phyloP scores from a whole-genome alignment of 2,329 filamentous ascomycete species.

The Pseudogymnoascus sp. region DNA sequence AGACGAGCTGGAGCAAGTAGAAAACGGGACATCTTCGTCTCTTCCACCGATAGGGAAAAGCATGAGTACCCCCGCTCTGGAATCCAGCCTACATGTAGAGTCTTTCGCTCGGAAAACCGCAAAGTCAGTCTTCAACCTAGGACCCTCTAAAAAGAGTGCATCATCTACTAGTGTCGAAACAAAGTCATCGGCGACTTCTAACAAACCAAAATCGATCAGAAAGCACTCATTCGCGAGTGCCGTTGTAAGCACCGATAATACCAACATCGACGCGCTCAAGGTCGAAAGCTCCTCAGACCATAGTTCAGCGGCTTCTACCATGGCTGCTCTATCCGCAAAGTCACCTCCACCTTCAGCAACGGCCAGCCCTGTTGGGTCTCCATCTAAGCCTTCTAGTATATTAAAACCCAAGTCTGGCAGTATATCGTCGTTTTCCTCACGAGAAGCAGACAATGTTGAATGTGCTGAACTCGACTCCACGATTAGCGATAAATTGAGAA shows the following conservation, averaged over 20 bases:
- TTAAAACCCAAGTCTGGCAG: constrained; percentile 32
- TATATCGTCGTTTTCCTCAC: constrained; percentile 44
- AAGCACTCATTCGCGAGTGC: constrained; percentile 56
- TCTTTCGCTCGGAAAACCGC: constrained; percentile 41
- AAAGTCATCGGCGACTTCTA: constrained; percentile 30
- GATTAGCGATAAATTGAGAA: neutral
- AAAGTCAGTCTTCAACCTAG: constrained; percentile 23
- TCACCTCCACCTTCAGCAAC: constrained; percentile 48
- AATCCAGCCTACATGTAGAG: constrained; percentile 28
- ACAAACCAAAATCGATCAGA: constrained; percentile 48
- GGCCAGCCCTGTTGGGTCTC: constrained; percentile 39
- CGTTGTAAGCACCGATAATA: constrained; percentile 58
- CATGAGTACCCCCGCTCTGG: constrained; percentile 40
- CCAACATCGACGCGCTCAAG: constrained; percentile 58
- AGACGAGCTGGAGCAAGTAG: constrained; percentile 31
- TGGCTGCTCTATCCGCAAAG: constrained; percentile 60
- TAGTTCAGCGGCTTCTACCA: constrained; percentile 52
- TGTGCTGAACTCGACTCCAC: neutral
- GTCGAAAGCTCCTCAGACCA: constrained; percentile 48
- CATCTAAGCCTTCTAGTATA: constrained; percentile 21
- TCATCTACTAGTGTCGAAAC: constrained; percentile 44
- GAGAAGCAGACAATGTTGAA: constrained; percentile 28
- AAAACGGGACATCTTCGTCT: constrained; percentile 27
- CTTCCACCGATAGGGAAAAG: constrained; percentile 49
- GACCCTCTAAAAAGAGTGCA: constrained; percentile 29